Base-by-base conservation (phyloP, 768 basidiomycete genomes). In the Hypsizygus marmoreus region DNA sequence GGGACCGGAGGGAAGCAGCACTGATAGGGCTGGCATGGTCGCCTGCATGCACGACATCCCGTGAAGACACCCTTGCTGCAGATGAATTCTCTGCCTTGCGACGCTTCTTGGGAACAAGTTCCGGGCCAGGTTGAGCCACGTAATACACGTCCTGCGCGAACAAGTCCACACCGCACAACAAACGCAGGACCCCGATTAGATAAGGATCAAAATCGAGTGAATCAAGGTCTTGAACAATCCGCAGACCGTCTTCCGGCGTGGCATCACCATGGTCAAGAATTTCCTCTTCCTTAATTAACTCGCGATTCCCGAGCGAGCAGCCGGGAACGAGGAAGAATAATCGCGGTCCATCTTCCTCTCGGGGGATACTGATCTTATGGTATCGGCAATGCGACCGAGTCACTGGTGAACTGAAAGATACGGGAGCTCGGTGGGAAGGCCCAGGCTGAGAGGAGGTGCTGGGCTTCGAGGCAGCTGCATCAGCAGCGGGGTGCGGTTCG, bases 311-410 rank as follows among this genome's bases (percentile, higher is more conserved):
- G 31, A 88, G 72, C 6, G 84, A 79, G 53, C 86, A 88, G 1
- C 83, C 83, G 0, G 86, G 86, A 4, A 86, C 81, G 23, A 86
- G 71, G 64, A 88, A 88, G 51, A 56, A 74, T n/a, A 82, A 65
- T 6, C 79, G 76, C 24, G 70, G 72, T 4, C 76, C 74, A 23
- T 70, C 68, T 42, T 81, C 79, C 43, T 76, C 75, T 29, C 65
- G 68, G 1, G 82, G 83, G 16, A 88, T 59, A 51, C 81, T 82
- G 56, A 88, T 82, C 48, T 76, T 80, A 57, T 82, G 84, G 61
- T 81, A 88, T 30, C 81, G 80, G 53, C 86, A 88, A 42, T 86
- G 75, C 3, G 86, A 86, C 4, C 86, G 77, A 12, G 84, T 86
- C 6, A 80, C 75, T 0, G 80, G 82, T 2, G 81, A 74, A 43